Conservation (phyloP, 2,329 filamentous ascomycete species). For the Hymenoscyphus linearis region DNA sequence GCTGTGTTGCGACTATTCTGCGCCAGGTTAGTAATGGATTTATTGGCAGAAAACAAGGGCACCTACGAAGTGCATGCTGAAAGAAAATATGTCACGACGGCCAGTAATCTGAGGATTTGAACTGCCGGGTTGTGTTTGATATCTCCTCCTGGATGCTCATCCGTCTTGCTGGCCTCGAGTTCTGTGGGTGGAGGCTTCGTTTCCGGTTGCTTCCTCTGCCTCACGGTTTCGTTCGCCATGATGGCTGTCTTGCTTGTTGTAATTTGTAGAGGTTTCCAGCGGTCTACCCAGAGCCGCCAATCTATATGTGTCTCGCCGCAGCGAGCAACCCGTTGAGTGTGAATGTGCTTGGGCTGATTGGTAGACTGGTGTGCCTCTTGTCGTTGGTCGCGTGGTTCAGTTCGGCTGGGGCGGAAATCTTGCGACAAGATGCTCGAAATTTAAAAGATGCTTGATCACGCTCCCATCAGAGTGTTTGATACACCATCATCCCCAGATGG, state of each 20-base stretch:
- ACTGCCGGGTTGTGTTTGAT: conserved; percentile 28
- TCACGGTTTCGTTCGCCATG: conserved; percentile 24
- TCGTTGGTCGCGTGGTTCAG: conserved; percentile 10
- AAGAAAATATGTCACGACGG: conserved; percentile 28
- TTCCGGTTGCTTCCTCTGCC: conserved; percentile 21
- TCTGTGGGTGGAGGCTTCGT: not conserved
- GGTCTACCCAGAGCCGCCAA: not conserved
- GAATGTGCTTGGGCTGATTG: not conserved
- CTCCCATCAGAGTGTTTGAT: too few relatives aligned
- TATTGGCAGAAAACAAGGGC: not conserved
- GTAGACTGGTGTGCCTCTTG: conserved; percentile 19
- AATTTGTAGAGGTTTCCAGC: not conserved
- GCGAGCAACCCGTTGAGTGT: not conserved
- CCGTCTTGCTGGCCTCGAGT: conserved; percentile 4
- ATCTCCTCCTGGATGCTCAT: conserved; percentile 31
- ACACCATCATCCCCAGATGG: too few relatives aligned
- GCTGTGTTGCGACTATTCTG: conserved; percentile 65
- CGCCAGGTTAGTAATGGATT: conserved; percentile 19
- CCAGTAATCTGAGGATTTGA: conserved; percentile 28
- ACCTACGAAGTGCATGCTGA: conserved; percentile 29
- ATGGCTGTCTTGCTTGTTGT: not conserved
- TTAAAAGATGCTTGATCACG: too few relatives aligned
- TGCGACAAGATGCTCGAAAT: too few relatives aligned
- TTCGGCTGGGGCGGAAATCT: not conserved
- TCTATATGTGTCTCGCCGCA: not conserved